Evolutionary conservation across 768 basidiomycete species (phyloP).

Genomic region (Boletus subparvulus): DNA sequence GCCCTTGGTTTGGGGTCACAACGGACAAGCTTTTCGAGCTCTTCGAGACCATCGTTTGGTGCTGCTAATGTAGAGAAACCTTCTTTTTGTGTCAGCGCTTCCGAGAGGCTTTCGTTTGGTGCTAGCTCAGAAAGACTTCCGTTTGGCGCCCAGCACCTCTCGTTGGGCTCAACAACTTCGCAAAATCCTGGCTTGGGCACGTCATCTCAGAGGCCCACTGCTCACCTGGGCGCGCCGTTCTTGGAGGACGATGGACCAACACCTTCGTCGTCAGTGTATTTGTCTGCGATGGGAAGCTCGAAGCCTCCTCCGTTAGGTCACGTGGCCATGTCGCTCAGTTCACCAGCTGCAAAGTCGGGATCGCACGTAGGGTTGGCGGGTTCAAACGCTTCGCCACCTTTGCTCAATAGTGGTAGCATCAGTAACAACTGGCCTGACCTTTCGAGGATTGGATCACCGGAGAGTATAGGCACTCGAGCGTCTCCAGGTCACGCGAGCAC

Average conservation of each 20-base stretch:
- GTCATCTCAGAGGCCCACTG: slow-evolving; percentile 13
- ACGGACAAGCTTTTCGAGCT: slow-evolving; percentile 21
- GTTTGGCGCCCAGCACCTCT: slow-evolving; percentile 16
- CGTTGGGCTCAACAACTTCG: not conserved
- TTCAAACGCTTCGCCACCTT: slow-evolving; percentile 8
- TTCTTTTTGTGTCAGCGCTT: slow-evolving; percentile 7
- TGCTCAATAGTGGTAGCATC: not conserved
- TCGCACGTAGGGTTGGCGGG: slow-evolving; percentile 4
- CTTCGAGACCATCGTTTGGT: slow-evolving; percentile 19
- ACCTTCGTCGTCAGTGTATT: slow-evolving; percentile 7
- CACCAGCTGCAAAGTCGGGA: slow-evolving; percentile 13
- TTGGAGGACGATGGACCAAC: slow-evolving; percentile 19
- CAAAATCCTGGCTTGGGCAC: slow-evolving; percentile 5
- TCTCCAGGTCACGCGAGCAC: slow-evolving; percentile 8
- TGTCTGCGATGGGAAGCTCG: slow-evolving; percentile 1
- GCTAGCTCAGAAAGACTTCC: slow-evolving; percentile 12
- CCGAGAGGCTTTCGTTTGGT: slow-evolving; percentile 23
- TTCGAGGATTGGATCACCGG: slow-evolving; percentile 20
- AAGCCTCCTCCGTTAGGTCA: slow-evolving; percentile 13
- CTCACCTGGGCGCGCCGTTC: slow-evolving; percentile 3
- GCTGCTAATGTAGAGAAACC: slow-evolving; percentile 17
- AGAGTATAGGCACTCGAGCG: slow-evolving; percentile 6
- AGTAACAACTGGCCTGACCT: slow-evolving; percentile 9
- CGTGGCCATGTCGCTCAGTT: slow-evolving; percentile 14
- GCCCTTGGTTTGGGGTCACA: slow-evolving; percentile 20